Conservation (phyloP, 208 protist species). For the Leishmania gerbilli region DNA sequence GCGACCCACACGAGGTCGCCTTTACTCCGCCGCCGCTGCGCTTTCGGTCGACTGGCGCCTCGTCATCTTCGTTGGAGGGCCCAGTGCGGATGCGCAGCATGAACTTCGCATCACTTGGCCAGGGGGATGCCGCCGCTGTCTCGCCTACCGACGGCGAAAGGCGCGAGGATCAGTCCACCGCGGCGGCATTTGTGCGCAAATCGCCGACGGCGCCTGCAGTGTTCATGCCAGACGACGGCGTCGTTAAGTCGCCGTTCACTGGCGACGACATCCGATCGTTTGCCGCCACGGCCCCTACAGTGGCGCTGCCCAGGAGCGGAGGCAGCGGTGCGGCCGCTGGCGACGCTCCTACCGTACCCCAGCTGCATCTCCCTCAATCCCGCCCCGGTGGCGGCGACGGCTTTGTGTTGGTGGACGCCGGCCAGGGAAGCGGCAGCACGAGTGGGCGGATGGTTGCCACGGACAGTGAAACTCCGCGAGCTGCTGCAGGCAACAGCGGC, state of each 20-base stretch:
- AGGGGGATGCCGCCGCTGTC: neutral
- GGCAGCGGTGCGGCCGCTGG: neutral
- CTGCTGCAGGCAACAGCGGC: slow-evolving; percentile 11
- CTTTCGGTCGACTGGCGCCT: neutral
- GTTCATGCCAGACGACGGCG: neutral
- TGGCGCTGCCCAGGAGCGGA: neutral
- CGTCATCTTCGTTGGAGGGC: neutral
- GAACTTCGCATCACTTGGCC: slow-evolving; percentile 6
- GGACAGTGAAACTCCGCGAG: neutral
- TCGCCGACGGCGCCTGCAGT: neutral
- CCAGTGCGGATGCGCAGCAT: slow-evolving; percentile 12
- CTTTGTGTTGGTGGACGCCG: neutral
- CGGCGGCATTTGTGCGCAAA: neutral
- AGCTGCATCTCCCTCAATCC: slow-evolving; percentile 10
- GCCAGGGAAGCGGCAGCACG: neutral
- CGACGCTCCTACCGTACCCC: neutral
- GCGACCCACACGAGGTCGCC: neutral
- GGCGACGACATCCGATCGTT: neutral
- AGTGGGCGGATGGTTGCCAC: neutral
- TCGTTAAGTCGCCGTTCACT: neutral
- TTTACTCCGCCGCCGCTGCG: neutral
- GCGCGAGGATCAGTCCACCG: neutral
- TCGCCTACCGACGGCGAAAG: neutral
- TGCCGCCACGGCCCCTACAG: neutral
- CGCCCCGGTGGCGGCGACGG: neutral